These are phyloP conservation scores for Penicillium sp. DNA, from an alignment of 2,329 filamentous ascomycete genomes.

Conservation along the genomic window DNA sequence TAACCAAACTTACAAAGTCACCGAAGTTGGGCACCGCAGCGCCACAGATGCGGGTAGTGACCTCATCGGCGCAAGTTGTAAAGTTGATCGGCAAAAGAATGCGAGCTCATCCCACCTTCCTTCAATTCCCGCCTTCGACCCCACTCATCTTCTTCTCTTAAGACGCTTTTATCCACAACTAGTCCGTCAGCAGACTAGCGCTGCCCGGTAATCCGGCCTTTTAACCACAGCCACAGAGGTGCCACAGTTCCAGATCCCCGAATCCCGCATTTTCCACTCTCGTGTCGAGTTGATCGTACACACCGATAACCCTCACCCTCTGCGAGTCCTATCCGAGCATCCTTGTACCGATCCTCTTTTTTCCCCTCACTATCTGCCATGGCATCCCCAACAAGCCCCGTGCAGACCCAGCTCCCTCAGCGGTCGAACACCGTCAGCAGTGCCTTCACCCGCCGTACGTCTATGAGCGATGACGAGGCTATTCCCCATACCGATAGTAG, in stretches of 20 bases:
- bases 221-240: conserved; percentile 10
- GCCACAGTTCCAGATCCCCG: conserved; percentile 4
- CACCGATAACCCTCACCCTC: too few relatives aligned
- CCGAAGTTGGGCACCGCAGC: neutral
- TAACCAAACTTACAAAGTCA: neutral
- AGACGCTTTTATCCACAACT: conserved; percentile 3
- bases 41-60: conserved; percentile 10
- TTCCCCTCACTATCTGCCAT: conserved; percentile 14
- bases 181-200: conserved; percentile 15
- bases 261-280: conserved; percentile 1
- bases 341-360: neutral
- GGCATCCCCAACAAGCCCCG: conserved; percentile 28
- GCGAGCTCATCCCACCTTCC: conserved; percentile 6
- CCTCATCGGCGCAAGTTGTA: conserved; percentile 7
- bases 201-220: conserved; percentile 4
- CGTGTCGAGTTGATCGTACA: neutral
- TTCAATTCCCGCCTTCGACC: neutral
- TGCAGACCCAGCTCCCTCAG: conserved; percentile 30
- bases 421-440: conserved; percentile 35
- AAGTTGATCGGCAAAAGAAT: conserved; percentile 11
- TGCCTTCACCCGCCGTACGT: conserved; percentile 30
- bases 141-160: neutral
- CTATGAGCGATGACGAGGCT: conserved; percentile 40
- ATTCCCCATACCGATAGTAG: conserved; percentile 42
- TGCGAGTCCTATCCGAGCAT: neutral